Base-by-base conservation (phyloP, 139 green algal genomes). In the Chlamydomonas incerta region DNA sequence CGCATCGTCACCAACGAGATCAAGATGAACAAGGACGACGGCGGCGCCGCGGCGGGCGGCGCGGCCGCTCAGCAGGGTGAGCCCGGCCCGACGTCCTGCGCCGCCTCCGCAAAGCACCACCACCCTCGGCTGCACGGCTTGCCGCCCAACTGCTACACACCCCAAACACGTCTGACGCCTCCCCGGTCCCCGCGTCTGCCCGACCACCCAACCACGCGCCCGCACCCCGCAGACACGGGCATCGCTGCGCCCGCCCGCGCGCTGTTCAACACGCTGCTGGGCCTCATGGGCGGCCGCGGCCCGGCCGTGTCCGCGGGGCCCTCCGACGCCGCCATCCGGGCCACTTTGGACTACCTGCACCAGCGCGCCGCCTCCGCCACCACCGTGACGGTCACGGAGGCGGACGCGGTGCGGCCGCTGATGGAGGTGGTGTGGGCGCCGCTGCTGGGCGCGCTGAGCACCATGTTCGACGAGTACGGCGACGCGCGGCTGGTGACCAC, bases 1-100 rank as follows among this genome's bases (percentile, higher is more conserved):
- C 93, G 97, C 85, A 99, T 99, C 81, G 86, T 95, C 9, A 94
- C 41, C 82, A 97, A 99, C 87, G 98, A 99, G 90, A 99, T 99
- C 91, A 98, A 98, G 92, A 98, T 99, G 94, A 97, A 97, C 91
- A 85, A 88, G 41, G 89, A 88, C 65, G 87, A 72, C 5, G 77
- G 71, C 29, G 62, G 37, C 28, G n/a, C 60, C 28, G 87, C 60
- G n/a, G 73, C 26, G 20, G 62, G 35, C 15, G 82, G 65, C n/a
- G 82, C 82, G 29, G 72, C 80, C 52, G 88, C 82, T 20, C 85
- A 62, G 33, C 65, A 85, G 17, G 89, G 55, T 55, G 67, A 81
- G 74, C 10, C n/a, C n/a, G n/a, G n/a, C n/a, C n/a, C n/a, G n/a
- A n/a, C n/a, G n/a, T n/a, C n/a, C n/a, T n/a, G n/a, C n/a, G n/a